phyloP scores from a whole-genome alignment of 2,329 filamentous ascomycete genomes.

The Pestalotiopsis sp. region DNA sequence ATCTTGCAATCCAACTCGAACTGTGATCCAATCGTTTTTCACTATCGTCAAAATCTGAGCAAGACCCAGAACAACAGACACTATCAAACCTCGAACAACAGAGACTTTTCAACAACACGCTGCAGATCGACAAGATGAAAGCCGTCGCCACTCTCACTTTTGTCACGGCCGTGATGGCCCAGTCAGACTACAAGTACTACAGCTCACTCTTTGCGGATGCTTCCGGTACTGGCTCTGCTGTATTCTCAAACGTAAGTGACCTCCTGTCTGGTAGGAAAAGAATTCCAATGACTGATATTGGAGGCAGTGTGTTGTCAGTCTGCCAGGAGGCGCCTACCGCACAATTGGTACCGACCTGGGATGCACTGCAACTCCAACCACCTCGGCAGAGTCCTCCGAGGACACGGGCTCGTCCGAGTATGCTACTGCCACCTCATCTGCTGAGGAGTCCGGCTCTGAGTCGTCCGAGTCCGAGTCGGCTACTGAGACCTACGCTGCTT shows the following conservation, averaged over 20 bases:
- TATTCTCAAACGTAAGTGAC: conserved; percentile 3
- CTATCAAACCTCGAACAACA: background rate
- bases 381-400: background rate
- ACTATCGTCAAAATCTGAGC: background rate
- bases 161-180: background rate
- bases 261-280: background rate
- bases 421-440: background rate
- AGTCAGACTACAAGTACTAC: background rate
- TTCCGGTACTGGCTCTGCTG: background rate
- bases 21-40: background rate
- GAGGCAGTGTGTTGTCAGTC: conserved; percentile 2
- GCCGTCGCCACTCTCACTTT: background rate
- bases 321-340: background rate
- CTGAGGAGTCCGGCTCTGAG: background rate
- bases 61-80: background rate
- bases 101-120: background rate
- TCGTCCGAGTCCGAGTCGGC: background rate
- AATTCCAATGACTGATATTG: background rate
- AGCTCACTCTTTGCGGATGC: background rate
- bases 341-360: conserved; percentile 7
- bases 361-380: background rate
- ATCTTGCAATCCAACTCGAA: background rate
- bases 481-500: background rate
- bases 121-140: background rate
- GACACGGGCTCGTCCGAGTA: background rate